Percentiles rank a stretch among this genome's conserved stretches.
These are phyloP conservation scores for Phialocephala sp. DNA, from an alignment of 2,329 filamentous ascomycete species.

Conservation along the genomic window DNA sequence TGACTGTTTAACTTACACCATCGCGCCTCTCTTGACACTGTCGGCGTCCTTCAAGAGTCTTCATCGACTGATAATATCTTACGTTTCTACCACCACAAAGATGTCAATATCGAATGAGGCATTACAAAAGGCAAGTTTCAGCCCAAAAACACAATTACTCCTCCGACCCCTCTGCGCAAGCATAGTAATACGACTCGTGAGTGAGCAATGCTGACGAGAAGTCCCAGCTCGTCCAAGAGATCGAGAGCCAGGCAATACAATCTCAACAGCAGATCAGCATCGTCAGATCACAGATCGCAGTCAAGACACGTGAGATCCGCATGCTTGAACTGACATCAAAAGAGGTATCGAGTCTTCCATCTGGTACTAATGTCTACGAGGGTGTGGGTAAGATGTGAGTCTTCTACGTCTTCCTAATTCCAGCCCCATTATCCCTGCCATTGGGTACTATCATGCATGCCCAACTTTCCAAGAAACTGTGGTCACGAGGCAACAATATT, in stretches of 20 bases:
- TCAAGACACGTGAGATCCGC: conserved; percentile 87
- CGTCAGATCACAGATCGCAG: conserved; percentile 80
- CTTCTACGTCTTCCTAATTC: conserved; percentile 8
- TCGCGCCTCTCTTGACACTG: not conserved
- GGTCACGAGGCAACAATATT: conserved; percentile 27
- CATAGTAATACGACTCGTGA: not conserved
- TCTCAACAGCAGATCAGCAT: conserved; percentile 92
- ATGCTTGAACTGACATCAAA: conserved; percentile 85
- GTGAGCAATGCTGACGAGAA: not conserved
- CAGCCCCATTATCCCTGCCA: conserved; percentile 10
- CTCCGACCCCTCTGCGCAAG: not conserved
- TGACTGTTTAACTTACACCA: not conserved
- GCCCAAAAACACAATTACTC: conserved; percentile 9
- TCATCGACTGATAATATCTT: not conserved
- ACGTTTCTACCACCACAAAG: conserved; percentile 35
- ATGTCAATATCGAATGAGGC: conserved; percentile 97
- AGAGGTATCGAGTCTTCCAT: conserved; percentile 79
- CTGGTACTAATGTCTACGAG: conserved; percentile 84
- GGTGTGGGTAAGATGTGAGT: conserved; percentile 95
- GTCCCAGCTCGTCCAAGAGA: conserved; percentile 83
- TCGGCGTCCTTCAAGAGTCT: not conserved
- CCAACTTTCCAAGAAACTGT: conserved; percentile 14
- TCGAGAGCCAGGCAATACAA: conserved; percentile 85
- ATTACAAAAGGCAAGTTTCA: conserved; percentile 76
- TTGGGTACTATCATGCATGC: conserved; percentile 20